Base-by-base conservation (phyloP, 2,329 filamentous ascomycete species). In the Stemphylium lycopersici region DNA sequence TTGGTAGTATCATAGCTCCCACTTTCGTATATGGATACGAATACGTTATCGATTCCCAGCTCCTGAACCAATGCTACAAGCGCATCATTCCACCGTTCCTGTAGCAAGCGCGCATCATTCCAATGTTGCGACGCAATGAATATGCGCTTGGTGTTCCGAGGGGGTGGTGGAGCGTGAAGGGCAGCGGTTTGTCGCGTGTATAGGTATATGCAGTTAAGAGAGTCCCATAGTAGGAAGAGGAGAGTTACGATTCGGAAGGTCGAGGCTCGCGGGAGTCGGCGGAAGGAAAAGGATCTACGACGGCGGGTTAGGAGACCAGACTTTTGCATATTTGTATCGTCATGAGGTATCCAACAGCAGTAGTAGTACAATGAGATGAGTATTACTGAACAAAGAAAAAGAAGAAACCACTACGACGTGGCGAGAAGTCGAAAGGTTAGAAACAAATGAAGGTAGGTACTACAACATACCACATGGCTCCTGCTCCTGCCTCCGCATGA, bases 61-160 rank as follows among this genome's bases (percentile, higher is more conserved):
- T 78, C 76, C 40, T 81, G 76, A 4, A 83, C 80, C 16, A 91
- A 75, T 2, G 81, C 76, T 6, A 88, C 54, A 2, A 91, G 76
- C 0, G 85, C 85, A 5, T 79, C 73, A 58, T 81, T 86, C 88
- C 88, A 91, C 62, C 87, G 81, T 4, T 77, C 77, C 6, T 83
- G 80, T 2, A 91, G 78, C 20, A 90, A 77, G 1, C 71, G 68
- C 55, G 83, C 88, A 58, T 84, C 84, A 65, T 89, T 90, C 81
- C 87, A 90, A 66, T 89, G 87, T 68, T 88, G 84, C 56, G 84
- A 84, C 4, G 87, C 84, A 56, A 91, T 89, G 75, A 85, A 91
- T 57, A 91, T 81, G 39, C 69, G 66, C 46, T 66, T 66, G 13
- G 57, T 42, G 22, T 66, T 70, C 4, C 46, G 61, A 2, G 62